Evolutionary conservation across 805 yeast species (phyloP).

Genomic region (Cyberlindnera mycetangii): DNA sequence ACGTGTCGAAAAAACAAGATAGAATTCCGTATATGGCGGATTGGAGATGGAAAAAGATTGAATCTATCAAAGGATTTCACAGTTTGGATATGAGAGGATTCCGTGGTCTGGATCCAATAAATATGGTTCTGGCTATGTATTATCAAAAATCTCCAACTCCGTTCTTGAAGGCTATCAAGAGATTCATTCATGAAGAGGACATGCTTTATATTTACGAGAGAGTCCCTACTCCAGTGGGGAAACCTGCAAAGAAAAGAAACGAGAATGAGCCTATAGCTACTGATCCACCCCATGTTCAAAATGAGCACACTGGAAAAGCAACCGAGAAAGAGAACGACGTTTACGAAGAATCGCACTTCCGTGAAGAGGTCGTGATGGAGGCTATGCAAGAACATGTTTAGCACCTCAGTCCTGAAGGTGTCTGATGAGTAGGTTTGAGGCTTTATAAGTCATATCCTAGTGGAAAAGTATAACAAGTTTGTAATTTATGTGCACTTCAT

Average conservation of each 20-base stretch:
- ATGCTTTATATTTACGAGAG: conserved; percentile 19
- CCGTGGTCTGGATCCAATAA: conserved; percentile 10
- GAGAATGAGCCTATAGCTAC: background rate
- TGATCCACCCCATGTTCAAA: background rate
- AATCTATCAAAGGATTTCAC: conserved; percentile 36
- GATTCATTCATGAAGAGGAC: conserved; percentile 13
- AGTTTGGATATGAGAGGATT: conserved; percentile 35
- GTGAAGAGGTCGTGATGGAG: background rate
- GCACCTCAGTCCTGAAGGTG: background rate
- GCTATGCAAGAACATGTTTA: background rate
- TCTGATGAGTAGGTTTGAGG: too few relatives aligned
- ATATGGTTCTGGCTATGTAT: conserved; percentile 5
- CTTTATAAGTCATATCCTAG: too few relatives aligned
- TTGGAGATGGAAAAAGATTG: conserved; percentile 43
- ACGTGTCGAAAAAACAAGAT: conserved; percentile 8
- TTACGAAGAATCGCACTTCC: background rate
- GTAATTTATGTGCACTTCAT: too few relatives aligned
- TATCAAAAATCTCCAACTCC: conserved; percentile 16
- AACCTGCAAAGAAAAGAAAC: background rate
- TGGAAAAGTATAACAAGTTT: too few relatives aligned
- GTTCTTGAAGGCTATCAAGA: conserved; percentile 11
- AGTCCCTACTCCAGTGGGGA: conserved; percentile 6
- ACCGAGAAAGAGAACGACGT: background rate
- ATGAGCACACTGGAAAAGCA: background rate
- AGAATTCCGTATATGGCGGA: conserved; percentile 27